phyloP scores from a whole-genome alignment of 2,329 filamentous ascomycete species.

The Purpureocillium lavendulum region DNA sequence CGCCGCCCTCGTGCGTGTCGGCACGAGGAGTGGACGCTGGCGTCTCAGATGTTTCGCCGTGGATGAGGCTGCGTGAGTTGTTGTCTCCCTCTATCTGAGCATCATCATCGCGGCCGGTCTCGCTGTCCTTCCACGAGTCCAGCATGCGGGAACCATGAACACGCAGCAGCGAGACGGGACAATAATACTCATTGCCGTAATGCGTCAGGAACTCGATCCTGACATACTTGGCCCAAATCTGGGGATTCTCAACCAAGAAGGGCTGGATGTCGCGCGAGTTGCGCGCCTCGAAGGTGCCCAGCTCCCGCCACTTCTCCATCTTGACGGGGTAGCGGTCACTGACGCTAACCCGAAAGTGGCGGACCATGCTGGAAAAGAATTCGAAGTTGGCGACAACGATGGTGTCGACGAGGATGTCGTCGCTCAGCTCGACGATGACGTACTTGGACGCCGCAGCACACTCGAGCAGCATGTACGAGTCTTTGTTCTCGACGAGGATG shows the following conservation, averaged over 20 bases:
- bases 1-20: too few relatives aligned
- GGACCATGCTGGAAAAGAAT: conserved; percentile 97
- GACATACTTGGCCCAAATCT: conserved; percentile 92
- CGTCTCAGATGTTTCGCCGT: neutral
- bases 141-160: conserved; percentile 96
- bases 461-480: conserved; percentile 95
- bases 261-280: conserved; percentile 93
- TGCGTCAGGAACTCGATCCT: conserved; percentile 87
- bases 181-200: conserved; percentile 96
- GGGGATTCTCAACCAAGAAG: conserved; percentile 86
- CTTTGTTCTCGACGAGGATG: conserved; percentile 92
- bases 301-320: conserved; percentile 78
- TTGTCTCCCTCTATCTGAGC: conserved; percentile 29
- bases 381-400: conserved; percentile 97
- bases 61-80: neutral
- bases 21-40: neutral
- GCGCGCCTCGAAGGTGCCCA: conserved; percentile 82
- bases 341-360: conserved; percentile 82
- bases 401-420: conserved; percentile 80
- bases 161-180: conserved; percentile 79
- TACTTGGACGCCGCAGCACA: conserved; percentile 86
- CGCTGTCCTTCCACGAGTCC: conserved; percentile 82
- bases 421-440: conserved; percentile 87
- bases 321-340: conserved; percentile 94
- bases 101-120: conserved; percentile 57